Evolutionary conservation across 164 flowering plant species (phyloP).

Genomic region (Vitis amurensis): DNA sequence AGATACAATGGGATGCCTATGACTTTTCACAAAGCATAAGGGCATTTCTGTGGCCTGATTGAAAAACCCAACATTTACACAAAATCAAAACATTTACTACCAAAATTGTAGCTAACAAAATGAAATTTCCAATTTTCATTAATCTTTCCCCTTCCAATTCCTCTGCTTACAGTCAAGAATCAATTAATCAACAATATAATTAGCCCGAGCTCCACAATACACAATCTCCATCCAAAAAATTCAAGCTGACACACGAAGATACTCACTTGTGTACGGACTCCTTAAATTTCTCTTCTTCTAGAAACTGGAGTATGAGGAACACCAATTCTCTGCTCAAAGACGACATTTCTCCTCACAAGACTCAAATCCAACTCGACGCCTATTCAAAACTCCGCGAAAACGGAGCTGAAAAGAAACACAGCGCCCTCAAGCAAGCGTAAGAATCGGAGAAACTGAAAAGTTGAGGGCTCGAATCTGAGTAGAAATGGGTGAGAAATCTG

Average conservation of each 20-base stretch:
- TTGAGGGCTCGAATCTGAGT: not conserved
- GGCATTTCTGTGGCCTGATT: no score
- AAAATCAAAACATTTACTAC: no score
- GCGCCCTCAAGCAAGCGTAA: not conserved
- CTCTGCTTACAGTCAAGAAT: no score
- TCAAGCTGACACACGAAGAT: not conserved
- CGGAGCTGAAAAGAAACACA: not conserved
- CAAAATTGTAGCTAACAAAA: no score
- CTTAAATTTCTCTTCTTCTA: conserved; percentile 89
- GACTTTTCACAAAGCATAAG: no score
- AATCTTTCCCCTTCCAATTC: no score
- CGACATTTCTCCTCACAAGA: conserved; percentile 43
- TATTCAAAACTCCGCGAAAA: no score
- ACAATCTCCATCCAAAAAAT: not conserved
- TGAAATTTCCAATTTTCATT: no score
- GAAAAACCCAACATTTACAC: no score
- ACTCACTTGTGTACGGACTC: conserved; percentile 81
- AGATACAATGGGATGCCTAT: no score
- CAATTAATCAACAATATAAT: not conserved
- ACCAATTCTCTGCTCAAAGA: conserved; percentile 92
- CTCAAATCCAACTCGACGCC: conserved; percentile 3
- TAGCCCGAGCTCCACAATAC: not conserved
- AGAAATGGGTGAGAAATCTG: not conserved
- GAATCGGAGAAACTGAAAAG: not conserved
- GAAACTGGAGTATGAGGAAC: conserved; percentile 88